These are phyloP conservation scores for Yarrowia porcina DNA, from an alignment of 805 yeast species.

Conservation along the genomic window DNA sequence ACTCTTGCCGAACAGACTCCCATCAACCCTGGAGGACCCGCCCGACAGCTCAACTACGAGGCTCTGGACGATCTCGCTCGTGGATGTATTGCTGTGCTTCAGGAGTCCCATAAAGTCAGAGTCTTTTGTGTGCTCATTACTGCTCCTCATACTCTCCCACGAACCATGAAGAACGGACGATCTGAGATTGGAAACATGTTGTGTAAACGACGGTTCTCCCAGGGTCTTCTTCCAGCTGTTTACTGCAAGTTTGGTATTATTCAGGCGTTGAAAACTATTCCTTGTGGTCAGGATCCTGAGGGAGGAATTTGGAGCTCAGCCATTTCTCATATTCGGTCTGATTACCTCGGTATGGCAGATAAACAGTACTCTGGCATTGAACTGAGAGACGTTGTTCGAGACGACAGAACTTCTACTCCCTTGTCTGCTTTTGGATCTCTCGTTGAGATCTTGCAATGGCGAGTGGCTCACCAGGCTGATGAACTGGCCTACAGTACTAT, in stretches of 20 bases:
- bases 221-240: conserved; percentile 74
- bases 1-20: conserved; percentile 44
- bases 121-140: conserved; percentile 79
- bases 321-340: conserved; percentile 61
- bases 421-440: conserved; percentile 70
- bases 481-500: conserved; percentile 62
- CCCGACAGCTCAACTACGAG: conserved; percentile 31
- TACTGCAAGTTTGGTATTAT: conserved; percentile 76
- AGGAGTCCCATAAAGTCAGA: conserved; percentile 65
- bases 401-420: conserved; percentile 71
- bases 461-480: conserved; percentile 72
- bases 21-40: not conserved
- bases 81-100: conserved; percentile 46
- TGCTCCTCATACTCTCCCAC: conserved; percentile 76
- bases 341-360: conserved; percentile 60
- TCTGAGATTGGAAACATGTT: conserved; percentile 89
- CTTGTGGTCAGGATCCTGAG: conserved; percentile 67
- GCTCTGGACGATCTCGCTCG: conserved; percentile 51
- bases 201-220: conserved; percentile 70
- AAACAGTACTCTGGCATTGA: conserved; percentile 81
- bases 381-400: conserved; percentile 68
- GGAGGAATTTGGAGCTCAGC: conserved; percentile 87
- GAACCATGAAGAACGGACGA: conserved; percentile 80
- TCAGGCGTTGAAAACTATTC: conserved; percentile 59
- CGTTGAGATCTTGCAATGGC: conserved; percentile 70